Evolutionary conservation across 1,139 yeast species (phyloP), one percentile per base, ranked within the genome.

Genomic region (Yarrowia galli): DNA sequence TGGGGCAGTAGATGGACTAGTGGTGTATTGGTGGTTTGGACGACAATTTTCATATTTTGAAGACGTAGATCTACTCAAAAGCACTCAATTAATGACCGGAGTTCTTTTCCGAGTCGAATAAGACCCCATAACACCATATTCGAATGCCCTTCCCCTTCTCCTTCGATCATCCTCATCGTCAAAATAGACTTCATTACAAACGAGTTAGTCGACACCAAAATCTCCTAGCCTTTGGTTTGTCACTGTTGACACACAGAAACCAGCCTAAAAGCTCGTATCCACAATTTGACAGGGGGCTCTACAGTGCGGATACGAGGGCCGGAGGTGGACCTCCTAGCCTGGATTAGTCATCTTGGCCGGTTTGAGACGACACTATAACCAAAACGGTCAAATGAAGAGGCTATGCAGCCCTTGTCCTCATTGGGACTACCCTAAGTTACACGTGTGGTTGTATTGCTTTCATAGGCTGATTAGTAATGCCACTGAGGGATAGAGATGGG

Each of bases 101-200:
- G 7, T n/a, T 3, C 7, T 8, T 16, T 16, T 15, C 13, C 18
- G 9, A 16, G 4, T 23, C 32, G n/a, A 12, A 5, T 18, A n/a
- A 2, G 6, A 28, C 8, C 32, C 32, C 32, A 3, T 5, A 28
- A 32, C 40, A 18, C 56, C 42, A 6, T 3, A 2, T 23, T 13
- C n/a, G 9, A 10, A 28, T 9, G 5, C 53, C 9, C 36, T 16
- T 36, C 13, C 8, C 7, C 2, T 13, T 2, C 7, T 18, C 36
- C 40, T 32, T 18, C 25, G 8, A 18, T 0, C 25, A 3, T 10
- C 22, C n/a, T 38, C 35, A 23, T 10, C 10, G 5, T 16, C 32
- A 4, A 22, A 2, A 20, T 53, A 53, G 23, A 23, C 20, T 53
- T 38, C 45, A 53, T 53, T 53, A 53, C 60, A 22, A 15, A 53